Percentiles rank a stretch among this genome's conserved stretches.
phyloP scores from a whole-genome alignment of 768 basidiomycete species.

The Amanita fuliginea region DNA sequence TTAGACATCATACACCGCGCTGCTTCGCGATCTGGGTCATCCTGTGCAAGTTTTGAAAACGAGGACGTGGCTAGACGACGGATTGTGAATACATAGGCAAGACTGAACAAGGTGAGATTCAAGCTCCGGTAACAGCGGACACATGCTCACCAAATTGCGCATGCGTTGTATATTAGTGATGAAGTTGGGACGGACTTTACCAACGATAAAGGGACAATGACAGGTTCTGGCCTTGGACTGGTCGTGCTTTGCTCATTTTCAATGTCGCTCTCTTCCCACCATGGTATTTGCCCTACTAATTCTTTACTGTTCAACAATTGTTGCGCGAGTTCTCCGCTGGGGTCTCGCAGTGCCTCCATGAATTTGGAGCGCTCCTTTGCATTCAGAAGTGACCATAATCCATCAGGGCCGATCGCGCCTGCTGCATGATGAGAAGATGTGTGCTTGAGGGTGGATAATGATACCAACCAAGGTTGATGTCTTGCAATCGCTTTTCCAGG shows the following conservation, averaged over 20 bases:
- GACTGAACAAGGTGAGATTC: conserved; percentile 22
- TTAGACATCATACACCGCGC: conserved; percentile 36
- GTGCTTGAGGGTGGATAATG: neutral
- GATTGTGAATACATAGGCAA: conserved; percentile 58
- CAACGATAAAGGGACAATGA: conserved; percentile 35
- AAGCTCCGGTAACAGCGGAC: neutral
- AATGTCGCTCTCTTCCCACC: conserved; percentile 48
- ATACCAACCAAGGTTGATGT: conserved; percentile 51
- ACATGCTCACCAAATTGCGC: conserved; percentile 49
- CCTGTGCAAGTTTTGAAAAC: conserved; percentile 30
- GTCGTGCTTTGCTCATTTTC: conserved; percentile 7
- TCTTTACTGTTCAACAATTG: conserved; percentile 49
- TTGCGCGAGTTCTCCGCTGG: conserved; percentile 47
- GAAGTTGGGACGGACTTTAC: conserved; percentile 25
- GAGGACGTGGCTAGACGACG: conserved; percentile 53
- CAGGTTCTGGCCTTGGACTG: conserved; percentile 32
- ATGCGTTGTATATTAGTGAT: conserved; percentile 57
- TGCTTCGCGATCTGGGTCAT: conserved; percentile 33
- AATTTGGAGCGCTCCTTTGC: conserved; percentile 53
- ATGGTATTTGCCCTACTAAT: conserved; percentile 44
- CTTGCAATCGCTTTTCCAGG: conserved; percentile 38
- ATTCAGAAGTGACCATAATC: conserved; percentile 51
- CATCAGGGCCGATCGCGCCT: conserved; percentile 48
- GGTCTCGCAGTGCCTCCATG: conserved; percentile 44
- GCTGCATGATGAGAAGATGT: neutral